Evolutionary conservation across 129 eudicot genomes (phyloP), one percentile per base, ranked within the genome.

Genomic region (Escallonia rubra): DNA sequence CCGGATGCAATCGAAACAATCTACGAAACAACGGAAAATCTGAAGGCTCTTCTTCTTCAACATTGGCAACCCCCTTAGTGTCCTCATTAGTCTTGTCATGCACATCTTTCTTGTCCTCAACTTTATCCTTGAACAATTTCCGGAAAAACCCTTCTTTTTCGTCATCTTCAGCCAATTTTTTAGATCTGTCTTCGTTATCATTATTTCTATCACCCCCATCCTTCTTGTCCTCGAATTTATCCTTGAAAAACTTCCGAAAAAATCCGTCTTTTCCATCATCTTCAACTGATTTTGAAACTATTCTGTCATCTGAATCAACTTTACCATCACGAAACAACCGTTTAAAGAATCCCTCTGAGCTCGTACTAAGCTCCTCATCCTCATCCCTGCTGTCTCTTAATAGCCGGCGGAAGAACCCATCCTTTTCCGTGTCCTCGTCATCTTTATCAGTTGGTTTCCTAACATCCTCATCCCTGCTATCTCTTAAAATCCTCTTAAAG

Each of bases 111-210:
- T 86, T 89, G 70, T 89, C 99, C 60, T 89, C 98, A 78, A 43
- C 61, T 70, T 85, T 86, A 23, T 92, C 98, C 69, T 86, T 92
- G 49, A 88, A 88, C 15, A 88, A 23, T 69, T 88, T 88, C 45
- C 85, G 78, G 67, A 92, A 83, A 74, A 88, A 92, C 11, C 98
- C 98, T 54, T 92, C 96, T 72, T 85, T 91, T 44, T 87, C 98
- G 66, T 83, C 92, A 72, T 83, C 94, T 72, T 83, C 86, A 15
- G 74, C 72, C 38, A 69, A 49, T 72, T 63, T 76, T 8, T 52
- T 60, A 16, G 60, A 85, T 78, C 74, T 86, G 34, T 23, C 34
- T 11, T 81, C 96, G 62, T 73, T 83, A 61, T 70, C 80, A 10
- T 86, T 83, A 64, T 66, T 76, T 65, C 13, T 73, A 49, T 81